Evolutionary conservation across 257 asterid species (phyloP).

Genomic region (Gentiana macrophylla): DNA sequence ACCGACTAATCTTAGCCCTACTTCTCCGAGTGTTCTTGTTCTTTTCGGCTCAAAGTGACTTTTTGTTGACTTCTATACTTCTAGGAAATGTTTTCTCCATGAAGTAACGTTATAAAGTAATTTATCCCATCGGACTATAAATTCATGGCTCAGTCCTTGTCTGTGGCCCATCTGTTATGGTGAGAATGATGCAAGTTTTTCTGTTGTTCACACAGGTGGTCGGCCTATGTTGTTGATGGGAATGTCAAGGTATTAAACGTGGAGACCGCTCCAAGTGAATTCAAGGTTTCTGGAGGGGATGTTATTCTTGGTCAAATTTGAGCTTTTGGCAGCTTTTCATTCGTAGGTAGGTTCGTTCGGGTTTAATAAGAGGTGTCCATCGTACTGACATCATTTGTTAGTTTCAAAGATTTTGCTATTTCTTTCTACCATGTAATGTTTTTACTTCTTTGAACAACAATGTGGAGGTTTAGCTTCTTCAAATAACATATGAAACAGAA

Average conservation of each 20-base stretch:
- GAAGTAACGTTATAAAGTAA: too few relatives aligned
- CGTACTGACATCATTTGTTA: too few relatives aligned
- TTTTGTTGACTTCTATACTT: too few relatives aligned
- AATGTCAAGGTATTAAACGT: constrained; percentile 67
- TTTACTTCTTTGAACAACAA: neutral
- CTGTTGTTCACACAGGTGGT: constrained; percentile 48
- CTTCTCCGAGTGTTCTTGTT: too few relatives aligned
- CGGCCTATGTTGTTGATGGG: constrained; percentile 87
- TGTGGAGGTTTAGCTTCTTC: neutral
- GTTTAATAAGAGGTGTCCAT: neutral
- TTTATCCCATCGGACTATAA: too few relatives aligned
- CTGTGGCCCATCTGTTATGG: too few relatives aligned
- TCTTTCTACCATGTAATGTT: neutral
- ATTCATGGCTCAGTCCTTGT: too few relatives aligned
- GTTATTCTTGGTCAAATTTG: constrained; percentile 70
- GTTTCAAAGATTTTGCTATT: neutral
- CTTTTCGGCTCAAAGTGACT: too few relatives aligned
- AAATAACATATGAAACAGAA: too few relatives aligned
- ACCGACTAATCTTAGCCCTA: too few relatives aligned
- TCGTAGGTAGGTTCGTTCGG: too few relatives aligned
- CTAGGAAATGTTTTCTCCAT: too few relatives aligned
- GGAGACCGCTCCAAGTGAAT: constrained; percentile 77
- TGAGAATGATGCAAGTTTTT: neutral
- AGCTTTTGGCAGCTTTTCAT: neutral
- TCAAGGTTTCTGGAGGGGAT: constrained; percentile 85